phyloP scores from a whole-genome alignment of 139 green algal species.

The Zygnema circumcarinatum region DNA sequence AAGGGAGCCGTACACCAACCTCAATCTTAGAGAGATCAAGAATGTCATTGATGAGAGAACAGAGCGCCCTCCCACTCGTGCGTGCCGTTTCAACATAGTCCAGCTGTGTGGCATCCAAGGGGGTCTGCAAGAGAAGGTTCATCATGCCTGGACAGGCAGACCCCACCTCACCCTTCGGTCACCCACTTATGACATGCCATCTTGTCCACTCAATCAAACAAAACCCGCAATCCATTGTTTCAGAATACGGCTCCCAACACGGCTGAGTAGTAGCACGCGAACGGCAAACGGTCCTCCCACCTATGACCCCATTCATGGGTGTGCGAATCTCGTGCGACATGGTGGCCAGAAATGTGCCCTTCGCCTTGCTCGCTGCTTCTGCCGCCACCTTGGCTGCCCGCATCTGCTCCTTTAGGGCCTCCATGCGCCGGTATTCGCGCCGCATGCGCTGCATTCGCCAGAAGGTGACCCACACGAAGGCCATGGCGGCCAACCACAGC shows the following conservation, averaged over 20 bases:
- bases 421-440: conserved; percentile 42
- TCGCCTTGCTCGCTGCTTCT: conserved; percentile 80
- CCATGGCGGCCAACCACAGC: background rate
- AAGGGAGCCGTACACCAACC: conserved; percentile 18
- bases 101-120: conserved; percentile 49
- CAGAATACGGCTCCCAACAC: no score
- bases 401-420: conserved; percentile 54
- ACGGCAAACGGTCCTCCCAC: no score
- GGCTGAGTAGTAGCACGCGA: no score
- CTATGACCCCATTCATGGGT: conserved; percentile 93
- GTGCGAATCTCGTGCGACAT: conserved; percentile 96
- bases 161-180: no score
- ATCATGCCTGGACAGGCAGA: conserved; percentile 59
- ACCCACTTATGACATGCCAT: no score
- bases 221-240: no score
- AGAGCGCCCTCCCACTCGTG: conserved; percentile 52
- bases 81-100: conserved; percentile 58
- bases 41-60: conserved; percentile 61
- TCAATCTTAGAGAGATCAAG: conserved; percentile 62
- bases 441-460: conserved; percentile 18
- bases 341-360: conserved; percentile 88
- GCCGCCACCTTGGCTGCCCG: conserved; percentile 65
- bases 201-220: no score
- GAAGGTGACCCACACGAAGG: background rate
- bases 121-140: conserved; percentile 57